phyloP scores from a whole-genome alignment of 257 asterid species.

The Solanum clarkiae region DNA sequence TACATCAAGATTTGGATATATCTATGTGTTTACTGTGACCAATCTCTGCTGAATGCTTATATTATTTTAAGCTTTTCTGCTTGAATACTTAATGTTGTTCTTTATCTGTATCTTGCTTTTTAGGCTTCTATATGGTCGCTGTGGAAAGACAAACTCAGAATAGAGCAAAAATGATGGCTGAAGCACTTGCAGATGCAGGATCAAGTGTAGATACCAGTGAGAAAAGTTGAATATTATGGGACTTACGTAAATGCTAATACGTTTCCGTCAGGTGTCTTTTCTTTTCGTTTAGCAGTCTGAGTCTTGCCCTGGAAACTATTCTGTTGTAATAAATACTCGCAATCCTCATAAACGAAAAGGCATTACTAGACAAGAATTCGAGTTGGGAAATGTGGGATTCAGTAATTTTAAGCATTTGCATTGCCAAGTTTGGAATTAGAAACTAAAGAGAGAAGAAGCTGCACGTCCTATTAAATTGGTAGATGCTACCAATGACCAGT shows the following conservation, averaged over 20 bases:
- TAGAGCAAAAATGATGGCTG: conserved; percentile 61
- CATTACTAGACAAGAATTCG: not conserved
- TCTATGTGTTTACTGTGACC: not conserved
- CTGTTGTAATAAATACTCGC: not conserved
- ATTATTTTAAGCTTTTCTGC: not conserved
- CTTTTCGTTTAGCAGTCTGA: not conserved
- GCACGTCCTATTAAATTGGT: not conserved
- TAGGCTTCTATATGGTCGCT: conserved; percentile 83
- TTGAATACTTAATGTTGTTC: not conserved
- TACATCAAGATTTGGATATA: not conserved
- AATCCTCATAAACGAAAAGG: not conserved
- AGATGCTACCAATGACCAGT: not conserved
- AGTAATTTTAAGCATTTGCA: not conserved
- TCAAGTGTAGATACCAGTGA: conserved; percentile 29
- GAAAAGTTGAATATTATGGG: conserved; percentile 7
- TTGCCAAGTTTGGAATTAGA: not conserved
- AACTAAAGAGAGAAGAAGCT: not conserved
- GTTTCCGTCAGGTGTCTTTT: not conserved
- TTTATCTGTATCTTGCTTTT: not conserved
- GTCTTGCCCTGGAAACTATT: not conserved
- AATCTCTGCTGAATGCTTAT: not conserved
- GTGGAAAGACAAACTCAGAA: conserved; percentile 78
- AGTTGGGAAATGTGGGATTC: not conserved
- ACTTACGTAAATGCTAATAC: not conserved
- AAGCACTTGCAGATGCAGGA: conserved; percentile 43